Base-by-base conservation (phyloP, 768 basidiomycete genomes). In the Steccherinum ochraceum region DNA sequence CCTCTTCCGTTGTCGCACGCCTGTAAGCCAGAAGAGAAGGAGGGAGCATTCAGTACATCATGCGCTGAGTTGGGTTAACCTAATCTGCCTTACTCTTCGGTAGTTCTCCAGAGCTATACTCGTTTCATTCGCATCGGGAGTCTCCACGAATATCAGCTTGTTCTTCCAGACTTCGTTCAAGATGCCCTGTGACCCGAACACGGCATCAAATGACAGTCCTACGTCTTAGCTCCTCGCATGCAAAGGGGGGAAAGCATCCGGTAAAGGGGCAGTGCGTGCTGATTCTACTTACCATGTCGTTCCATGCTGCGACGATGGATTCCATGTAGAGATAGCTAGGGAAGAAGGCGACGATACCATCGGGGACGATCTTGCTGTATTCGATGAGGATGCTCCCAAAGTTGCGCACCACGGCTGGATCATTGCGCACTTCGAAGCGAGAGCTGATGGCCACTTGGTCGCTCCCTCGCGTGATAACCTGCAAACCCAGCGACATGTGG, bases 251-350 rank as follows among this genome's bases (percentile, higher is more conserved):
- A 19, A 23, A 39, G 46, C 52, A 30, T 11, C 30, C 43, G 50
- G 24, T 5, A 27, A 21, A 46, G 39, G 7, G 12, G 42, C 30
- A 21, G 3, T 19, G 35, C 25, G 35, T 19, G n/a, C 67, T 68
- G 50, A 24, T 43, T 24, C 46, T 27, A 70, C 86, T 48, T 65
- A 94, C 96, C 96, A 99, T 99, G 67, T 99, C 96, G 63, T 98
- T 97, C 96, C 96, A 99, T n/a, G 96, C 96, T 2, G 93, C 93
- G 11, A 98, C 96, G 52, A 99, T 99, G 20, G 91, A 93, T 68
- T 99, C 96, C 96, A 99, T 99, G 68, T 99, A 99, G 12, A 99
- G 81, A 71, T 99, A 99, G 69, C 90, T 93, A 18, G 96, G 96
- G 70, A 99, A 99, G 77, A 99, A 99, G 3, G 93, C 94, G 18